Evolutionary conservation across 106 monocot species (phyloP).

Genomic region (Gastrodia elata): DNA sequence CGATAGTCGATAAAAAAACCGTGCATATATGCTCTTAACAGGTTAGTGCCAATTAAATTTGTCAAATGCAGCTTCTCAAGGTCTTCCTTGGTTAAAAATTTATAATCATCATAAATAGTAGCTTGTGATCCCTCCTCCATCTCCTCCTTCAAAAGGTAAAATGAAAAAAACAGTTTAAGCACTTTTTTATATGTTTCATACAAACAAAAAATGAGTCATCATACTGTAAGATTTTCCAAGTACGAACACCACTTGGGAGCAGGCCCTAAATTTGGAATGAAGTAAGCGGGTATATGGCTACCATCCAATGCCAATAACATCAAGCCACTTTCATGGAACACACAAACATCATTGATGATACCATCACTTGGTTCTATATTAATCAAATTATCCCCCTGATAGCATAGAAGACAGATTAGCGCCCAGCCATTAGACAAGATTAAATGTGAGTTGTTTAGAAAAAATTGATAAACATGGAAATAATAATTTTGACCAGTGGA

Average conservation of each 20-base stretch:
- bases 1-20: slow-evolving; percentile 65
- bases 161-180: neutral
- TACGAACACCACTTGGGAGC: slow-evolving; percentile 91
- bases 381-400: slow-evolving; percentile 79
- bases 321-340: slow-evolving; percentile 76
- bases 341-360: slow-evolving; percentile 73
- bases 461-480: neutral
- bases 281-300: slow-evolving; percentile 81
- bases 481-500: neutral
- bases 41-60: slow-evolving; percentile 50
- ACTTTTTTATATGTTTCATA: neutral
- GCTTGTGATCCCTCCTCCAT: slow-evolving; percentile 69
- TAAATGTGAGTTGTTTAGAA: neutral
- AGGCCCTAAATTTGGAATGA: slow-evolving; percentile 80
- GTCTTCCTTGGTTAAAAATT: slow-evolving; percentile 87
- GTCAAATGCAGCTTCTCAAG: slow-evolving; percentile 71
- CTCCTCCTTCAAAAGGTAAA: slow-evolving; percentile 58
- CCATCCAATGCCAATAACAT: slow-evolving; percentile 73
- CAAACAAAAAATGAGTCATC: neutral
- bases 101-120: slow-evolving; percentile 75
- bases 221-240: slow-evolving; percentile 76
- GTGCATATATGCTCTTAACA: slow-evolving; percentile 72
- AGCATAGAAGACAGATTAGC: slow-evolving; percentile 11
- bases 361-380: slow-evolving; percentile 72
- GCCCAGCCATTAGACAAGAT: neutral